Evolutionary conservation across 345 rosid species (phyloP).

Genomic region (Camelina hispida): DNA sequence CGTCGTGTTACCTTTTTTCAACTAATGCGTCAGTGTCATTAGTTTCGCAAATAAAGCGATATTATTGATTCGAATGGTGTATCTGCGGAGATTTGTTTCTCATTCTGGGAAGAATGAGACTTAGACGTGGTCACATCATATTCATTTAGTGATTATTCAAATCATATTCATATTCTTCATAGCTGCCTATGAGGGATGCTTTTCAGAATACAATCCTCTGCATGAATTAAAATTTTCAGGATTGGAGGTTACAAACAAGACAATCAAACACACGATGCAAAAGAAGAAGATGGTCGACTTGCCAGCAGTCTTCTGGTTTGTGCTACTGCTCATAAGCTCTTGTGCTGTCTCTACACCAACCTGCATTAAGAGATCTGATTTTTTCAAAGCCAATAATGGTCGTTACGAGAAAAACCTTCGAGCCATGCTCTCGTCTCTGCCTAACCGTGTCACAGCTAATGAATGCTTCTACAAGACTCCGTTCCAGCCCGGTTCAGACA

Average conservation of each 20-base stretch:
- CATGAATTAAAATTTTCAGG: background rate
- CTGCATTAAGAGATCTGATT: background rate
- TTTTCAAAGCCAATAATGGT: constrained; percentile 7
- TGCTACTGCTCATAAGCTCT: constrained; percentile 13
- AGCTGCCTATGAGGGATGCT: no score
- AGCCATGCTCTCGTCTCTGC: constrained; percentile 17
- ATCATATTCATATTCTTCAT: no score
- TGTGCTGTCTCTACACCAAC: background rate
- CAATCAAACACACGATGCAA: background rate
- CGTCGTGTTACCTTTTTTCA: no score
- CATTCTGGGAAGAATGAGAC: no score
- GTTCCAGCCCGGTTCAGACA: background rate
- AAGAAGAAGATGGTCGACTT: background rate
- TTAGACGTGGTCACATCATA: no score
- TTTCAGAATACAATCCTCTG: no score
- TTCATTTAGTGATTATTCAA: no score
- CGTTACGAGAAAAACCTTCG: constrained; percentile 18
- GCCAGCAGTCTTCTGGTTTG: background rate
- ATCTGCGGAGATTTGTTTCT: no score
- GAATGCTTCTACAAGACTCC: constrained; percentile 13
- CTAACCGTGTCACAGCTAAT: constrained; percentile 17
- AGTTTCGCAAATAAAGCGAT: no score
- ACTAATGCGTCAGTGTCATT: no score
- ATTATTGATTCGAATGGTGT: no score
- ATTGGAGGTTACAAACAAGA: background rate